Evolutionary conservation across 257 asterid genomes (phyloP).

Genomic region (Rubia yunnanensis): DNA sequence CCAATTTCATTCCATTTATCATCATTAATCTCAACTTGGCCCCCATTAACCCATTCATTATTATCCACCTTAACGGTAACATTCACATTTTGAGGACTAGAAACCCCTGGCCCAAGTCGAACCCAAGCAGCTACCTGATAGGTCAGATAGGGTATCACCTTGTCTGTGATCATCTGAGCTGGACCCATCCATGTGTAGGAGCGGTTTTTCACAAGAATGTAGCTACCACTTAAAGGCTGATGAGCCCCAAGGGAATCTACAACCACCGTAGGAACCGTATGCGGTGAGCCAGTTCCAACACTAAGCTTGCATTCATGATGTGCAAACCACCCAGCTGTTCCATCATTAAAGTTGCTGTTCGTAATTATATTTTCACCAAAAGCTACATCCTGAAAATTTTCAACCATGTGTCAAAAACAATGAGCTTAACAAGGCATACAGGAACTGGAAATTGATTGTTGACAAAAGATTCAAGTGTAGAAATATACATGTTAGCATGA

Average conservation of each 20-base stretch:
- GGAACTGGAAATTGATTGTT: no score
- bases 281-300: conserved; percentile 66
- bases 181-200: conserved; percentile 98
- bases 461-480: no score
- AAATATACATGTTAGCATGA: neutral
- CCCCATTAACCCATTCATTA: conserved; percentile 81
- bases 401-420: neutral
- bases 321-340: conserved; percentile 66
- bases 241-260: conserved; percentile 62
- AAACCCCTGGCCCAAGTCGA: conserved; percentile 47
- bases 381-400: conserved; percentile 36
- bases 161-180: conserved; percentile 72
- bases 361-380: conserved; percentile 63
- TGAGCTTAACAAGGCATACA: neutral
- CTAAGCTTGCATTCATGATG: conserved; percentile 72
- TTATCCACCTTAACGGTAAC: conserved; percentile 80
- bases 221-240: conserved; percentile 70
- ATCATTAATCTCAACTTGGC: conserved; percentile 64
- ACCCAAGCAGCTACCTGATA: conserved; percentile 98
- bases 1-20: conserved; percentile 89
- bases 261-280: conserved; percentile 78
- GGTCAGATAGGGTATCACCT: conserved; percentile 59
- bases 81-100: conserved; percentile 54
- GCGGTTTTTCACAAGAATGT: conserved; percentile 59
- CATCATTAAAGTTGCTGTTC: conserved; percentile 51